These are phyloP conservation scores for Incumbomyces delicatus DNA, from an alignment of 2,329 filamentous ascomycete species.

Conservation along the genomic window DNA sequence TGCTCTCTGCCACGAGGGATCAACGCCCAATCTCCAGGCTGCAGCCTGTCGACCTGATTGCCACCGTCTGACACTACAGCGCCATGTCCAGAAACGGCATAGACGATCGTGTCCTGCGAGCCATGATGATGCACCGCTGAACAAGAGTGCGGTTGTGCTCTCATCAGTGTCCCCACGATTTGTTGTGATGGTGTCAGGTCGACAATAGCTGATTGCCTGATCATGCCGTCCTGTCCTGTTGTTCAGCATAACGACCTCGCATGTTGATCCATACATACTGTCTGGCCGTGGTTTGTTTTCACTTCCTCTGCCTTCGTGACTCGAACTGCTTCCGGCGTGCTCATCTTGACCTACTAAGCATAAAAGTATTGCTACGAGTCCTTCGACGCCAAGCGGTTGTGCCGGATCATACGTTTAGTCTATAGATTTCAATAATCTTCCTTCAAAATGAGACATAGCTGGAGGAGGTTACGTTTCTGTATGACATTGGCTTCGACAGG, in stretches of 20 bases:
- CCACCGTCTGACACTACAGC: constrained; percentile 37
- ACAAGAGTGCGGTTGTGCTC: constrained; percentile 51
- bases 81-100: constrained; percentile 53
- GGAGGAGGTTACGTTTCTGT: too few species aligned
- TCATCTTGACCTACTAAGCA: neutral
- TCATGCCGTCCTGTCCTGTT: constrained; percentile 2
- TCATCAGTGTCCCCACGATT: constrained; percentile 57
- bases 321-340: constrained; percentile 33
- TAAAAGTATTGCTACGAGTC: neutral
- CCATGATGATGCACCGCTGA: constrained; percentile 61
- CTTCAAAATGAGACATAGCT: too few species aligned
- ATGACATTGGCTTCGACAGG: too few species aligned
- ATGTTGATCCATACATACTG: constrained; percentile 42
- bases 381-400: too few species aligned
- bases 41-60: constrained; percentile 49
- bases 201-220: constrained; percentile 46
- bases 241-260: neutral
- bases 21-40: constrained; percentile 58
- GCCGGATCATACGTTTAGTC: too few species aligned
- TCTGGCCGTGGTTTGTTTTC: constrained; percentile 35
- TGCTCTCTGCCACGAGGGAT: constrained; percentile 63
- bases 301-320: constrained; percentile 43
- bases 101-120: constrained; percentile 58
- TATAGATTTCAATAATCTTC: too few species aligned
- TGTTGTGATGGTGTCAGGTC: constrained; percentile 46